A percentile compares a stretch with the other conserved stretches of the same genome.
These are phyloP conservation scores for Plasmodium sp. DNA, from an alignment of 169 alveolate genomes.

Conservation along the genomic window DNA sequence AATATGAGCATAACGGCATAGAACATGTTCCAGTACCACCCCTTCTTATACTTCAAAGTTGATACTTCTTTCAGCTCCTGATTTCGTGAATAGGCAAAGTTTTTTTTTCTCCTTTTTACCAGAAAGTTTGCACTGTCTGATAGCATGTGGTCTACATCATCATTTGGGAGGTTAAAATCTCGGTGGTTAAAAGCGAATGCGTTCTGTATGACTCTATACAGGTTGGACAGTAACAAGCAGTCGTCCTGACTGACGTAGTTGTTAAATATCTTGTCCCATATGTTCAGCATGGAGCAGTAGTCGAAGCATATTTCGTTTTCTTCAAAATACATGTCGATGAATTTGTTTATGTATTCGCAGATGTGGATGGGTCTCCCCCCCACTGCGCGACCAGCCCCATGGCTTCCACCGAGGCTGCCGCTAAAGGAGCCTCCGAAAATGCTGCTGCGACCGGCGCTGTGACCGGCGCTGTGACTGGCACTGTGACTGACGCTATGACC, in stretches of 20 bases:
- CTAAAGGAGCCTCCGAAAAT: background rate
- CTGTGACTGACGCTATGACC: background rate
- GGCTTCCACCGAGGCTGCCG: background rate
- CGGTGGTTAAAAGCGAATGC: constrained; percentile 14
- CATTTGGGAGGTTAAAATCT: constrained; percentile 19
- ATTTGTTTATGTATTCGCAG: constrained; percentile 63
- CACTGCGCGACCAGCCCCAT: background rate
- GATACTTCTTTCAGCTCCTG: constrained; percentile 34
- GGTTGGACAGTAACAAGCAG: constrained; percentile 30
- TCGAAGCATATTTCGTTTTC: constrained; percentile 62
- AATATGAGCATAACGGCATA: constrained; percentile 43
- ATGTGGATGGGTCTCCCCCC: constrained; percentile 13
- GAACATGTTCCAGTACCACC: constrained; percentile 66
- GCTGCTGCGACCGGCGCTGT: background rate
- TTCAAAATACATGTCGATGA: constrained; percentile 61
- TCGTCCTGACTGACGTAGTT: constrained; percentile 27
- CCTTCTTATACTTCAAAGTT: constrained; percentile 11
- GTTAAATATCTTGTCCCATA: constrained; percentile 66
- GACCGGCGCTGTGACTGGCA: background rate
- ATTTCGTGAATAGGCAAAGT: background rate
- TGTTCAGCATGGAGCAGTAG: constrained; percentile 60
- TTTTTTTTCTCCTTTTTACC: constrained; percentile 27
- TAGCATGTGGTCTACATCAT: background rate
- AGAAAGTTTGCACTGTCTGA: constrained; percentile 3
- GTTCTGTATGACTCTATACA: constrained; percentile 29